These are phyloP conservation scores for Rugiboletus extremiorientalis DNA, from an alignment of 1,284 basidiomycete species.

Conservation along the genomic window DNA sequence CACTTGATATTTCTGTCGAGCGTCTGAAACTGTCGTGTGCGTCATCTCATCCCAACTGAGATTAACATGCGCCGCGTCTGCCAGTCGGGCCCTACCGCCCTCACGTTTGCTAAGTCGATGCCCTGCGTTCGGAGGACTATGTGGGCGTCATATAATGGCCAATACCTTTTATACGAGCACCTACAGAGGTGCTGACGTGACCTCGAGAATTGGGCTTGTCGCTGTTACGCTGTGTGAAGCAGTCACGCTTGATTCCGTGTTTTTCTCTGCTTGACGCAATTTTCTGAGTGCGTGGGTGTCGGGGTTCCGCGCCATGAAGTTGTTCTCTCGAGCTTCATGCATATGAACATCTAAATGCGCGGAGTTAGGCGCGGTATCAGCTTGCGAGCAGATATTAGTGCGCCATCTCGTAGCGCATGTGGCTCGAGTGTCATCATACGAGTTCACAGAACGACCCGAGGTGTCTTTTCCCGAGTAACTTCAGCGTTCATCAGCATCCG, in stretches of 20 bases:
- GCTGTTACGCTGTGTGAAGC: neutral
- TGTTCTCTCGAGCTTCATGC: neutral
- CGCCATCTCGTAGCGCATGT: neutral
- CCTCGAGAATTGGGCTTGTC: neutral
- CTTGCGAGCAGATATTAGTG: neutral
- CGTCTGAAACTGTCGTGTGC: neutral
- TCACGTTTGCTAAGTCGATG: neutral
- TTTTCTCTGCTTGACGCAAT: neutral
- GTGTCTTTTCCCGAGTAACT: neutral
- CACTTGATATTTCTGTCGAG: slow-evolving; percentile 16
- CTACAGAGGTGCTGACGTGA: slow-evolving; percentile 2
- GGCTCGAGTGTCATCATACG: neutral
- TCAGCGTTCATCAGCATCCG: slow-evolving; percentile 1
- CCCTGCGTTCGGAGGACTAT: slow-evolving; percentile 1
- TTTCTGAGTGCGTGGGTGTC: neutral
- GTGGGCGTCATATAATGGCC: neutral
- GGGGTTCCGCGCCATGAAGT: neutral
- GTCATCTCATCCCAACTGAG: slow-evolving; percentile 7
- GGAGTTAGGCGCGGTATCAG: neutral
- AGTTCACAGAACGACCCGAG: neutral
- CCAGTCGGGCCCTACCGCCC: neutral
- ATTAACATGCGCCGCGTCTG: neutral
- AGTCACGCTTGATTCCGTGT: neutral
- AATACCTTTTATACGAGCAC: neutral
- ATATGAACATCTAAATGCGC: neutral